Percentiles rank a stretch among this genome's conserved stretches.
phyloP scores from a whole-genome alignment of 2,329 filamentous ascomycete genomes.

The Penicillium sp. region DNA sequence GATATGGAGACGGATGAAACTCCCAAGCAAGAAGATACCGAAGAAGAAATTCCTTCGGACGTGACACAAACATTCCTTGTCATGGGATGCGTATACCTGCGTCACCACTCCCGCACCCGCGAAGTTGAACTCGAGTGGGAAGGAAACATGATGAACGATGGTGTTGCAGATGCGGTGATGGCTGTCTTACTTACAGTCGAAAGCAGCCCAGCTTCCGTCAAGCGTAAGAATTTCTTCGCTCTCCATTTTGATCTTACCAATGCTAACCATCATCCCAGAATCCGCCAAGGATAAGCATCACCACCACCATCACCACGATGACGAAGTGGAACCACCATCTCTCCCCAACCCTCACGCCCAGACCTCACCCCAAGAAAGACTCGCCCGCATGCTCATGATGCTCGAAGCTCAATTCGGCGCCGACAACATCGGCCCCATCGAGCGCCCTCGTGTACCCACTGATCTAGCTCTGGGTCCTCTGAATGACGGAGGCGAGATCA shows the following conservation, averaged over 20 bases:
- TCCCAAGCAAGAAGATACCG: constrained; percentile 41
- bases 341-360: constrained; percentile 72
- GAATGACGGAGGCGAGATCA: constrained; percentile 33
- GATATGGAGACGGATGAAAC: constrained; percentile 39
- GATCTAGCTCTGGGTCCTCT: constrained; percentile 20
- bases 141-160: constrained; percentile 95
- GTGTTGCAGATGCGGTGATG: constrained; percentile 96
- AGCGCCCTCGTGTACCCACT: constrained; percentile 55
- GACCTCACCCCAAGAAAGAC: constrained; percentile 70
- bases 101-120: constrained; percentile 69
- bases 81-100: constrained; percentile 89
- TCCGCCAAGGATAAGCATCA: constrained; percentile 63
- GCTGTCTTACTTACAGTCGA: constrained; percentile 90
- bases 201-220: constrained; percentile 90
- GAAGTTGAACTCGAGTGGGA: constrained; percentile 95
- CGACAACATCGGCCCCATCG: constrained; percentile 72
- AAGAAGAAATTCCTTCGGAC: constrained; percentile 47
- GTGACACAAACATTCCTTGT: constrained; percentile 58
- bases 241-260: not conserved
- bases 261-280: constrained; percentile 43
- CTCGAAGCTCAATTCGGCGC: constrained; percentile 96
- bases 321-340: constrained; percentile 40
- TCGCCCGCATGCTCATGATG: constrained; percentile 89
- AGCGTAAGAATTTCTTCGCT: constrained; percentile 60
- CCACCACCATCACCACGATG: constrained; percentile 46